Evolutionary conservation across 73 alveolate species (phyloP).

Genomic region (Paramecium sonneborni): DNA sequence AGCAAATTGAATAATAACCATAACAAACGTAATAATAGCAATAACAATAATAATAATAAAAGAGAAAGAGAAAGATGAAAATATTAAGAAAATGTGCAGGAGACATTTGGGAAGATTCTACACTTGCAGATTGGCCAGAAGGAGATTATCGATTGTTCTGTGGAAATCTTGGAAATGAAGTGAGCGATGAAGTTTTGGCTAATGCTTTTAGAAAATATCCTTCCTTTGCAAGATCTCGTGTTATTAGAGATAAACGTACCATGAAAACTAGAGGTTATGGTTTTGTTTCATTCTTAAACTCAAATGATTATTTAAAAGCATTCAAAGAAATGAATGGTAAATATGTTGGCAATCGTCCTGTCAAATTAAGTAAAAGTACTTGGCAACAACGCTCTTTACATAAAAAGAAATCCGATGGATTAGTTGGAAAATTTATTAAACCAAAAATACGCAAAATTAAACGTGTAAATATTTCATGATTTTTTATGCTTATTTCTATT

Average conservation of each 20-base stretch:
- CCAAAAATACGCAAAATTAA: constrained; percentile 32
- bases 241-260: constrained; percentile 94
- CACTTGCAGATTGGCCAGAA: constrained; percentile 97
- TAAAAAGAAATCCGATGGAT: constrained; percentile 56
- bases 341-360: constrained; percentile 98
- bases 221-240: constrained; percentile 94
- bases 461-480: not conserved
- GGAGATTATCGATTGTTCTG: constrained; percentile 96
- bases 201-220: constrained; percentile 94
- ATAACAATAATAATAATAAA: constrained; percentile 45
- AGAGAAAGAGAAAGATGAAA: constrained; percentile 78
- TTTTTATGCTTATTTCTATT: too few species aligned
- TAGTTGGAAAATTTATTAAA: constrained; percentile 47
- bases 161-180: constrained; percentile 99
- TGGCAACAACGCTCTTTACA: constrained; percentile 90
- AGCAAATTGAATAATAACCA: not conserved
- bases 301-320: constrained; percentile 91
- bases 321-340: constrained; percentile 97
- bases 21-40: not conserved
- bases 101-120: constrained; percentile 94
- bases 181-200: constrained; percentile 92
- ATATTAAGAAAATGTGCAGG: constrained; percentile 94
- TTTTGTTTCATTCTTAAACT: constrained; percentile 90
- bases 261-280: constrained; percentile 98
- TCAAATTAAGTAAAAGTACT: constrained; percentile 88